A percentile compares a stretch with the other conserved stretches of the same genome.
These are phyloP conservation scores for Amborella trichopoda DNA, from an alignment of 164 flowering plant genomes.

Conservation along the genomic window DNA sequence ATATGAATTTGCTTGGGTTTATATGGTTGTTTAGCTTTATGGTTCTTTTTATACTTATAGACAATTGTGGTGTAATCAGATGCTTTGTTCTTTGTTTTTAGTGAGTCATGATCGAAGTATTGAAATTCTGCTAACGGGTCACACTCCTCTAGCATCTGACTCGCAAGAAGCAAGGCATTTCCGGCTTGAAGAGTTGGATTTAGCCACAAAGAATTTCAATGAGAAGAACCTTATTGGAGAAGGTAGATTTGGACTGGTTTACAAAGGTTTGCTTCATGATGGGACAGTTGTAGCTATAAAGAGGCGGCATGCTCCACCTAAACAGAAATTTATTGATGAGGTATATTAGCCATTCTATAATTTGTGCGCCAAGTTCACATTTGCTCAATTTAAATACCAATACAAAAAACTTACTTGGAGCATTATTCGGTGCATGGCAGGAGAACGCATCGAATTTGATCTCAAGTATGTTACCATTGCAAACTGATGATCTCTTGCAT, in stretches of 20 bases:
- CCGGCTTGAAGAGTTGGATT: slow-evolving; percentile 48
- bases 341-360: slow-evolving; percentile 30
- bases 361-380: no score
- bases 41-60: slow-evolving; percentile 3
- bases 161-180: slow-evolving; percentile 55
- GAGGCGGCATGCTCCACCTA: slow-evolving; percentile 51
- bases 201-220: slow-evolving; percentile 70
- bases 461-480: no score
- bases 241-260: slow-evolving; percentile 88
- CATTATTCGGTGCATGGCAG: no score
- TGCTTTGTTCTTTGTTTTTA: no score
- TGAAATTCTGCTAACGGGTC: slow-evolving; percentile 35
- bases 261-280: slow-evolving; percentile 77
- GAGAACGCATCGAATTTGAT: no score
- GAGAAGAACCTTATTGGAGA: slow-evolving; percentile 61
- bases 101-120: no score
- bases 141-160: slow-evolving; percentile 9
- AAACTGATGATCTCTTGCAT: no score
- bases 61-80: no score
- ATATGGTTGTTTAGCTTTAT: background rate
- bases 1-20: background rate
- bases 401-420: no score
- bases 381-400: no score
- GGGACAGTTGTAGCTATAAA: slow-evolving; percentile 86
- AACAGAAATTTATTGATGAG: slow-evolving; percentile 71